Evolutionary conservation across 495 filamentous ascomycete species (phyloP).

Genomic region (Paragyromitra xinjiangensis): DNA sequence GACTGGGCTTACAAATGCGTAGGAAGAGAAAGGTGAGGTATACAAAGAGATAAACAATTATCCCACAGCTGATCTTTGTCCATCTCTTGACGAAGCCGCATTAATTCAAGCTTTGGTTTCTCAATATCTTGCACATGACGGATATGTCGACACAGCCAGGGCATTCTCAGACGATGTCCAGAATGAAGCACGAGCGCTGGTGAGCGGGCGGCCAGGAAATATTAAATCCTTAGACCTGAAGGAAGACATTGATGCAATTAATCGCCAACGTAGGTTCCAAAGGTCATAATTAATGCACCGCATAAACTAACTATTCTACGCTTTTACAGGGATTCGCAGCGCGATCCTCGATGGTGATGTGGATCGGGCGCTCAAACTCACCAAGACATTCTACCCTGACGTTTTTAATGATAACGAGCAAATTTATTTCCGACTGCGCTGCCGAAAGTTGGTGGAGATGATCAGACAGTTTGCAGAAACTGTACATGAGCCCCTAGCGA

Average conservation of each 20-base stretch:
- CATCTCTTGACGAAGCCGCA: constrained; percentile 74
- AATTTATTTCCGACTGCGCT: constrained; percentile 88
- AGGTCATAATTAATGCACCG: constrained; percentile 15
- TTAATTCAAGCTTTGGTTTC: constrained; percentile 76
- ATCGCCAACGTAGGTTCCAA: constrained; percentile 76
- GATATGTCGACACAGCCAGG: constrained; percentile 92
- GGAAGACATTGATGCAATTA: constrained; percentile 86
- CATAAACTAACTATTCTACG: constrained; percentile 29
- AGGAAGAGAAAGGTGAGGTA: constrained; percentile 58
- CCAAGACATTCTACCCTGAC: constrained; percentile 76
- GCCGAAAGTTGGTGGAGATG: constrained; percentile 96
- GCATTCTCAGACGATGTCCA: constrained; percentile 87
- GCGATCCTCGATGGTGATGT: constrained; percentile 94
- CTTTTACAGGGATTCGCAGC: constrained; percentile 76
- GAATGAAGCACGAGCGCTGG: constrained; percentile 68
- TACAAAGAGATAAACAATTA: constrained; percentile 66
- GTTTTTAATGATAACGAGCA: constrained; percentile 86
- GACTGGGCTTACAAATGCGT: constrained; percentile 10
- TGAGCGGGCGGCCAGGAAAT: constrained; percentile 37
- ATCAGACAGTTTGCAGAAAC: constrained; percentile 79
- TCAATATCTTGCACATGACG: constrained; percentile 79
- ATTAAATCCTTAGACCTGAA: constrained; percentile 72
- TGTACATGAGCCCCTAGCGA: constrained; percentile 60
- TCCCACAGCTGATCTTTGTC: constrained; percentile 63
- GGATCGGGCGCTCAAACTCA: constrained; percentile 85